Percentiles rank a stretch among this genome's conserved stretches.
These are phyloP conservation scores for Blastobotrys peoriensis DNA, from an alignment of 805 yeast species.

Conservation along the genomic window DNA sequence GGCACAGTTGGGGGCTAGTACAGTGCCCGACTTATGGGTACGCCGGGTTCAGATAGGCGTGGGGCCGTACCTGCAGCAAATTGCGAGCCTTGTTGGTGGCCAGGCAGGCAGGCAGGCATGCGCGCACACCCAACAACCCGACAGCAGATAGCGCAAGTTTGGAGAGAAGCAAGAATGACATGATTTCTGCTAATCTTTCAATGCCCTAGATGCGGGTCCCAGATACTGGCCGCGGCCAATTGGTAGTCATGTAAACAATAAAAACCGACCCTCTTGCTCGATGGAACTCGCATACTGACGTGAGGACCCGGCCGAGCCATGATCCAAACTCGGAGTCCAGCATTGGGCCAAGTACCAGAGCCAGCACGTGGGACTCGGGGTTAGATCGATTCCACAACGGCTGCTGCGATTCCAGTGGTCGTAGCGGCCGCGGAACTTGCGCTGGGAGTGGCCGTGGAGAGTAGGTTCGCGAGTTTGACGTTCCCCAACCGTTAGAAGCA, in stretches of 20 bases:
- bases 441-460: background rate
- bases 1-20: too few species aligned
- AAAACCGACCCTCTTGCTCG: background rate
- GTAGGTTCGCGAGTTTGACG: background rate
- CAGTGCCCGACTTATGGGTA: too few species aligned
- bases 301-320: background rate
- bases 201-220: background rate
- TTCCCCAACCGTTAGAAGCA: background rate
- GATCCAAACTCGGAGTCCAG: background rate
- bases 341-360: background rate
- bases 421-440: background rate
- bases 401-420: too few species aligned
- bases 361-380: background rate
- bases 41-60: too few species aligned
- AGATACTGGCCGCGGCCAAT: background rate
- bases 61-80: too few species aligned
- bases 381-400: too few species aligned
- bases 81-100: too few species aligned
- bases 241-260: background rate
- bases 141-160: too few species aligned
- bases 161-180: too few species aligned
- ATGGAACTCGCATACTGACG: background rate
- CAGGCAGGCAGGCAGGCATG: too few species aligned
- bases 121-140: too few species aligned
- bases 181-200: too few species aligned